phyloP scores from a whole-genome alignment of 345 rosid genomes.

The Euphorbia peplus region DNA sequence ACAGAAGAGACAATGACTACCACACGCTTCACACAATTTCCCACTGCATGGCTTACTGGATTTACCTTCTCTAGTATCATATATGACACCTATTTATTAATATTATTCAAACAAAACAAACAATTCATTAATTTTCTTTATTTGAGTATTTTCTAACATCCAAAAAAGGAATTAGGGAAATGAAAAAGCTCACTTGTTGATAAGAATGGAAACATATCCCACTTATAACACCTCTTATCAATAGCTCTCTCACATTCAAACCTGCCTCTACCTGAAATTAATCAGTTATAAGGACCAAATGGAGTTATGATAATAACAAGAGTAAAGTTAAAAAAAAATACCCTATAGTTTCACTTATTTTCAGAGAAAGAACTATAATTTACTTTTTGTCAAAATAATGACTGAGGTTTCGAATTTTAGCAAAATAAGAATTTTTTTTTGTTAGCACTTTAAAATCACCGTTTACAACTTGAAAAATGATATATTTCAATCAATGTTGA shows the following conservation, averaged over 20 bases:
- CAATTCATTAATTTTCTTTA: too few species aligned
- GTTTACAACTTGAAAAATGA: too few species aligned
- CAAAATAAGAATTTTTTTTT: too few species aligned
- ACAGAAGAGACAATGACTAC: slow-evolving; percentile 73
- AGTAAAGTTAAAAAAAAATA: too few species aligned
- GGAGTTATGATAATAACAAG: background rate
- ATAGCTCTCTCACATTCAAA: slow-evolving; percentile 48
- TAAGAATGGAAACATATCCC: slow-evolving; percentile 77
- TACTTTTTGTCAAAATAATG: too few species aligned
- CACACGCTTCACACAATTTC: slow-evolving; percentile 79
- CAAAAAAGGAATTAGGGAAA: background rate
- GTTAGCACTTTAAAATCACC: too few species aligned
- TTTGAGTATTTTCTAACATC: background rate
- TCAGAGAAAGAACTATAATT: too few species aligned
- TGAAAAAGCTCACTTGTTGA: slow-evolving; percentile 57
- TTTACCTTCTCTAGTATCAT: slow-evolving; percentile 73
- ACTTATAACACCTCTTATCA: slow-evolving; percentile 51
- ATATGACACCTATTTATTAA: slow-evolving; percentile 83
- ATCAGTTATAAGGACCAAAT: background rate
- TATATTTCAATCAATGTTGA: too few species aligned
- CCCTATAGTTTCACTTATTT: background rate
- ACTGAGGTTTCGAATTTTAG: too few species aligned
- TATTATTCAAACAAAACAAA: too few species aligned
- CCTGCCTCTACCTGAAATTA: slow-evolving; percentile 61
- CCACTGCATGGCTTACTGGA: slow-evolving; percentile 83